Conservation (phyloP, 257 asterid genomes). For the Agastache rugosa region DNA sequence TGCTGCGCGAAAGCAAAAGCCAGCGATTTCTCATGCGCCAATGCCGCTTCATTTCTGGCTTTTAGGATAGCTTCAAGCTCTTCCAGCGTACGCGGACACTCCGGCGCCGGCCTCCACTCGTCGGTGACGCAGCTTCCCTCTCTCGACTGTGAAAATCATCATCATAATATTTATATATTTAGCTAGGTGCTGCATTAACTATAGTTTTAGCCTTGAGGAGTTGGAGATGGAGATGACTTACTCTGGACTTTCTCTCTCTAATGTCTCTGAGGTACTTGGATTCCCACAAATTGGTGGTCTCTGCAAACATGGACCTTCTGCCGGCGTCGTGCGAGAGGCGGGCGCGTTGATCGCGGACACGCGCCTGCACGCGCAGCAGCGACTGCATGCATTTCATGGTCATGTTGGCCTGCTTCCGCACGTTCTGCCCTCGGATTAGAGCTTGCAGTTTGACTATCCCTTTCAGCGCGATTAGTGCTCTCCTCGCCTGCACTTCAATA, state of each 20-base stretch:
- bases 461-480: conserved; percentile 83
- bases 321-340: conserved; percentile 84
- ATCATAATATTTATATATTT: background rate
- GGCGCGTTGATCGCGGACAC: conserved; percentile 81
- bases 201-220: too few relatives aligned
- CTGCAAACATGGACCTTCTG: conserved; percentile 79
- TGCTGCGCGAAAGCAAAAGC: conserved; percentile 76
- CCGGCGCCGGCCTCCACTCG: conserved; percentile 59
- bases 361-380: conserved; percentile 84
- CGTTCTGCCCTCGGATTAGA: conserved; percentile 88
- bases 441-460: conserved; percentile 97
- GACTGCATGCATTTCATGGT: conserved; percentile 95
- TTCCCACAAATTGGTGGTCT: conserved; percentile 67
- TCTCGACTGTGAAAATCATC: conserved; percentile 54
- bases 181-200: background rate
- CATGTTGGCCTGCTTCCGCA: conserved; percentile 85
- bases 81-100: conserved; percentile 72
- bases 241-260: conserved; percentile 66
- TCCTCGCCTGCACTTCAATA: conserved; percentile 64
- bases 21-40: conserved; percentile 63
- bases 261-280: conserved; percentile 64
- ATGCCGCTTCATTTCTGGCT: conserved; percentile 77
- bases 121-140: conserved; percentile 66
- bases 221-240: conserved; percentile 5
- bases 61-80: conserved; percentile 73